Percentiles rank a stretch among this genome's conserved stretches.
Evolutionary conservation across 2,329 filamentous ascomycete species (phyloP).

Genomic region (Xylaria sp.): DNA sequence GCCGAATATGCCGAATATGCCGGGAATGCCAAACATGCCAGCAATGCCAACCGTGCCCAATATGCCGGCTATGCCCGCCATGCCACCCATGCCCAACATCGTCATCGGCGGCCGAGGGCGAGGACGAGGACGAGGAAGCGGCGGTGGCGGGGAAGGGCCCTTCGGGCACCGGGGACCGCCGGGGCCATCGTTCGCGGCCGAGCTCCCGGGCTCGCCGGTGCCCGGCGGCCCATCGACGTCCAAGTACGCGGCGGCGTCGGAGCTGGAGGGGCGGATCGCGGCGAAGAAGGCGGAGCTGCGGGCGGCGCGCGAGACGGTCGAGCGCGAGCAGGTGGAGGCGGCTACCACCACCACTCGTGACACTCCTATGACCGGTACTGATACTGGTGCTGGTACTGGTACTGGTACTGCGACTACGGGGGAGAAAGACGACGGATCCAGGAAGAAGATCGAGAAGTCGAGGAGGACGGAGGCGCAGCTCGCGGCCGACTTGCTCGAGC

Average conservation of each 20-base stretch:
- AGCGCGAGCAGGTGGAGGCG: conserved; percentile 13
- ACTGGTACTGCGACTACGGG: too few relatives aligned
- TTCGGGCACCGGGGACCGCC: background rate
- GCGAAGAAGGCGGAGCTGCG: conserved; percentile 37
- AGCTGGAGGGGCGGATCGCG: conserved; percentile 40
- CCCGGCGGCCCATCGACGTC: background rate
- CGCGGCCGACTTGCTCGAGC: conserved; percentile 35
- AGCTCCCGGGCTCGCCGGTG: too few relatives aligned
- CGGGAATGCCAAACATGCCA: too few relatives aligned
- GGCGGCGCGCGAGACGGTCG: conserved; percentile 23
- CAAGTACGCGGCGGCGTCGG: conserved; percentile 42
- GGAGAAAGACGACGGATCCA: conserved; percentile 9
- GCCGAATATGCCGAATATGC: too few relatives aligned
- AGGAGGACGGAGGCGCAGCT: conserved; percentile 6
- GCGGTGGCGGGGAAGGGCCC: too few relatives aligned
- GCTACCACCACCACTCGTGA: too few relatives aligned
- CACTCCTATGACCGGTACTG: too few relatives aligned
- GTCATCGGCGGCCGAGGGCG: too few relatives aligned
- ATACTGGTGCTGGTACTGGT: too few relatives aligned
- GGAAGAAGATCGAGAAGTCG: background rate
- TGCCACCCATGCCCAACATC: background rate
- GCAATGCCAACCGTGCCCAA: too few relatives aligned
- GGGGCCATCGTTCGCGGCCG: background rate
- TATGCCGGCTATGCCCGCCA: too few relatives aligned
- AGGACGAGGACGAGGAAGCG: too few relatives aligned